These are phyloP conservation scores for Phytophthora hibernalis DNA, from an alignment of 352 stramenopile species.

Conservation along the genomic window DNA sequence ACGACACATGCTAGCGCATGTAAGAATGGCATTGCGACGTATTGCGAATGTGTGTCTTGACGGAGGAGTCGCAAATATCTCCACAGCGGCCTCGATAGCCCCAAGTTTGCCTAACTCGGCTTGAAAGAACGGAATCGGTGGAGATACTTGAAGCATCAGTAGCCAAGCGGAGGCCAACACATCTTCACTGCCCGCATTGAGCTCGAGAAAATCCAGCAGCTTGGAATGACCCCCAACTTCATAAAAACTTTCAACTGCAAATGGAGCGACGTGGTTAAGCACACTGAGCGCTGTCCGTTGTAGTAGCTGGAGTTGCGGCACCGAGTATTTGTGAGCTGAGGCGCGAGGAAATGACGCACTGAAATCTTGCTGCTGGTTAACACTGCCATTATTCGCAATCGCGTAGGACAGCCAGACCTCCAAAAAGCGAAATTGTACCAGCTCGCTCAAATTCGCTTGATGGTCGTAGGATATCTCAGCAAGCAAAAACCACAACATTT, in stretches of 20 bases:
- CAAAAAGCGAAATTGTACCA: conserved; percentile 77
- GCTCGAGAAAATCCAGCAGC: conserved; percentile 62
- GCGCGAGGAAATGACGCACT: conserved; percentile 3
- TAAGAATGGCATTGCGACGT: conserved; percentile 67
- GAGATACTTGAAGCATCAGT: conserved; percentile 58
- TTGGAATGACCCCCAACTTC: conserved; percentile 56
- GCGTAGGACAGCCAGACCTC: conserved; percentile 71
- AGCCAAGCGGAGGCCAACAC: conserved; percentile 57
- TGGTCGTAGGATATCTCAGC: conserved; percentile 60
- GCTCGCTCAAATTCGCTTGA: conserved; percentile 55
- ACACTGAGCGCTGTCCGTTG: conserved; percentile 67
- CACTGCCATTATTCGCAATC: conserved; percentile 16
- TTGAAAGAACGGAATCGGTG: conserved; percentile 44
- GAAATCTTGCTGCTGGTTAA: conserved; percentile 7
- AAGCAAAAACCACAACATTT: conserved; percentile 74
- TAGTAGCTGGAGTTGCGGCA: conserved; percentile 55
- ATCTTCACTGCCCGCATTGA: conserved; percentile 45
- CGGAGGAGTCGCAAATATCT: conserved; percentile 52
- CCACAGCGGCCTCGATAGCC: conserved; percentile 59
- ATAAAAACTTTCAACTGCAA: conserved; percentile 65
- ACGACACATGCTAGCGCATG: conserved; percentile 65
- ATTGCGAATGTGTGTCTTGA: conserved; percentile 67
- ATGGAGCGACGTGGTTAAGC: conserved; percentile 56
- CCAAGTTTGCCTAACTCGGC: conserved; percentile 52
- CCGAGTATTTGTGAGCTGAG: conserved; percentile 49